Evolutionary conservation across 805 yeast species (phyloP).

Genomic region (Kodamaea kaohsiungensis): DNA sequence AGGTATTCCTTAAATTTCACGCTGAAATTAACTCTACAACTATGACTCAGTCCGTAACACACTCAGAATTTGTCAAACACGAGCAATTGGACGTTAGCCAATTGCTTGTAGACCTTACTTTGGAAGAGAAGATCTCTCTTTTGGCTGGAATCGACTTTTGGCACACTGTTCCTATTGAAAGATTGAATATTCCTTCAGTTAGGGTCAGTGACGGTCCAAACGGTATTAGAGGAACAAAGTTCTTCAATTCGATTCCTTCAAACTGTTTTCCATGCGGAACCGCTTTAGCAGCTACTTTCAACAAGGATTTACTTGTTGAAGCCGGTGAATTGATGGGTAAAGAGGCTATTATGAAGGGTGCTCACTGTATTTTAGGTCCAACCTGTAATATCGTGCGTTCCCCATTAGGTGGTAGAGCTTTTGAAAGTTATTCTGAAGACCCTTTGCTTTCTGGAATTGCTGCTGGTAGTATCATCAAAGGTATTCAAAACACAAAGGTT

Average conservation of each 20-base stretch:
- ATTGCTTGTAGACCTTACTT: conserved; percentile 33
- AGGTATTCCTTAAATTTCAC: background rate
- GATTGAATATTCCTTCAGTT: conserved; percentile 17
- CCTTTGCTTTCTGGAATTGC: conserved; percentile 49
- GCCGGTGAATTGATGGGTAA: conserved; percentile 55
- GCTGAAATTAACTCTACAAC: too few relatives aligned
- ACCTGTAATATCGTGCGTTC: conserved; percentile 52
- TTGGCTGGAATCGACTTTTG: conserved; percentile 30
- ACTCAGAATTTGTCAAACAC: background rate
- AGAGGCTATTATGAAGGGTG: conserved; percentile 56
- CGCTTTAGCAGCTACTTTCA: conserved; percentile 57
- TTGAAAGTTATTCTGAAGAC: conserved; percentile 64
- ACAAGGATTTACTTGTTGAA: conserved; percentile 47
- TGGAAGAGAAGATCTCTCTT: conserved; percentile 36
- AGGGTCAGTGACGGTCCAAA: conserved; percentile 56
- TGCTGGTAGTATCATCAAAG: conserved; percentile 53
- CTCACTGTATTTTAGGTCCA: conserved; percentile 51
- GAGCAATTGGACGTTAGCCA: conserved; percentile 27
- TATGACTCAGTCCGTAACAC: background rate
- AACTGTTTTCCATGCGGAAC: conserved; percentile 66
- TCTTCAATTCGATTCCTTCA: conserved; percentile 52
- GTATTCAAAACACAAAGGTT: conserved; percentile 52
- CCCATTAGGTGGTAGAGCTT: conserved; percentile 63
- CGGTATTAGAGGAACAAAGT: conserved; percentile 60
- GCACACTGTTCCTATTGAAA: conserved; percentile 15